Evolutionary conservation across 495 filamentous ascomycete species (phyloP), one percentile per base, ranked within the genome.

Genomic region (Aspergillus sclerotioniger): DNA sequence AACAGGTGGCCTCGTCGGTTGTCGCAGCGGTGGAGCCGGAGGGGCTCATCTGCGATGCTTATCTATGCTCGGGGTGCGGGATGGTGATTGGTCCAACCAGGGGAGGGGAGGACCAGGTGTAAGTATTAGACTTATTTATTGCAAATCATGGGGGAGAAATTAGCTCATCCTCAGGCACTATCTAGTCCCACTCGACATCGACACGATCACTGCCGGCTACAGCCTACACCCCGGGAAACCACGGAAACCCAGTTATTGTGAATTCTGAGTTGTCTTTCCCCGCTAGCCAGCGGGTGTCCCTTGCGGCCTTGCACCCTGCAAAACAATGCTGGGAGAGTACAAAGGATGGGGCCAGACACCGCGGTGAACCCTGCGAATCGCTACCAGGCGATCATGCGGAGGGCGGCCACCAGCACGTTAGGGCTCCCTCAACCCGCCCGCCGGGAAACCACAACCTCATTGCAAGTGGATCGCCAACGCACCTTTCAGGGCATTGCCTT

Each of bases 121-220:
- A 50, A 32, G 47, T 32, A 50, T 50, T 50, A 50, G 47, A 50
- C 47, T 50, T 50, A n/a, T 10, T 50, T 50, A 50, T 50, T 50
- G 47, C 47, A 50, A 50, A 50, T 50, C 31, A 50, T 28, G 28
- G 25, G 47, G 25, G 8, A n/a, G n/a, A n/a, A 25, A 50, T 50
- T 32, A 50, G 37, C 37, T 41, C 37, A 41, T 41, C 37, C 37
- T 25, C 25, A 25, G 25, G 25, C 25, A 25, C 25, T 25, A 25
- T 25, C 25, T 25, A 25, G 25, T 25, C 25, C 25, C 25, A 25
- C 25, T 25, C 25, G 2, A 25, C 25, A 25, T 25, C 25, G 25
- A 25, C 25, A 25, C 25, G 25, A 25, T 25, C 25, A 25, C 25
- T 25, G 25, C 25, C 25, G 5, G 25, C 25, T 25, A 5, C 25